A percentile compares a stretch with the other conserved stretches of the same genome.
These are phyloP conservation scores for Gossypium aridum DNA, from an alignment of 441 rosid species.

Conservation along the genomic window DNA sequence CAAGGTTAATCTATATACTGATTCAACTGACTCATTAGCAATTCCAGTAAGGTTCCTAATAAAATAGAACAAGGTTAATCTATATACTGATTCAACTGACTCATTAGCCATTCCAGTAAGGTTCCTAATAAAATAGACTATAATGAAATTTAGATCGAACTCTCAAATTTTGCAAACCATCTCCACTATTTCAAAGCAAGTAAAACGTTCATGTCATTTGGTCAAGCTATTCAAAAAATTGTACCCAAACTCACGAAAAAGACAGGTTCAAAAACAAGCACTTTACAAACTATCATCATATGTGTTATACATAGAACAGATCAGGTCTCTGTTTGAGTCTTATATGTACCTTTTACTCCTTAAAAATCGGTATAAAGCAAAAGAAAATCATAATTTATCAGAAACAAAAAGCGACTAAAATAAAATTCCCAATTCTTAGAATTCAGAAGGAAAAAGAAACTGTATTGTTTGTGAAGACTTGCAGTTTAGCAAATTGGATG, in stretches of 20 bases:
- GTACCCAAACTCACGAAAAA: not conserved
- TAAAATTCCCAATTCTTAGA: not conserved
- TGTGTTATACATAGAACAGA: not conserved
- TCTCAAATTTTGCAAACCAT: not conserved
- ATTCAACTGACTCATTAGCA: not conserved
- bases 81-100: no score
- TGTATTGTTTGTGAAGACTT: not conserved
- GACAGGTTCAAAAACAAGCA: not conserved
- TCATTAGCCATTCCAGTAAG: not conserved
- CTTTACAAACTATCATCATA: not conserved
- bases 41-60: not conserved
- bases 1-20: not conserved
- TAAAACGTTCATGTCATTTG: not conserved
- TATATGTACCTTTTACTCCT: not conserved
- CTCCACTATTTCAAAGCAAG: not conserved
- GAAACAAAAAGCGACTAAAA: no score
- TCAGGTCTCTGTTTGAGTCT: not conserved
- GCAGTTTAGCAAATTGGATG: slow-evolving; percentile 42
- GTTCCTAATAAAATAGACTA: not conserved
- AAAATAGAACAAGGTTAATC: no score
- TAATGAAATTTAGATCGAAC: not conserved
- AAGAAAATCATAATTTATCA: not conserved
- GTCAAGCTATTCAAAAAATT: not conserved
- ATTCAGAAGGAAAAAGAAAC: not conserved
- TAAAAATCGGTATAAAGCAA: not conserved